Conservation (phyloP, 2,329 filamentous ascomycete genomes). For the Pseudocercospora musae region DNA sequence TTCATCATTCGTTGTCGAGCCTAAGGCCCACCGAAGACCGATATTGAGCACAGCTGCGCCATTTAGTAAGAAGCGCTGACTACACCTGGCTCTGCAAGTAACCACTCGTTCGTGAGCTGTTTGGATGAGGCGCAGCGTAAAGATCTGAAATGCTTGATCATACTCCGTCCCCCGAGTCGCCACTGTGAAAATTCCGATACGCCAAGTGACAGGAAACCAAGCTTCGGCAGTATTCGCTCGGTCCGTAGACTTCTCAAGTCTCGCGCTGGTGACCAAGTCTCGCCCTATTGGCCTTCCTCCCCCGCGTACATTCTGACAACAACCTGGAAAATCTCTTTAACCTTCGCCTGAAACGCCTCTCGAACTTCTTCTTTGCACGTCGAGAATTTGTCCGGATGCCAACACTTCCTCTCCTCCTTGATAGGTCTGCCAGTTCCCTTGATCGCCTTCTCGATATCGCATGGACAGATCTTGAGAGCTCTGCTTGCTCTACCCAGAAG, state of each 20-base stretch:
- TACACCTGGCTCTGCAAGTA: background rate
- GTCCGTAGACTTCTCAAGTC: background rate
- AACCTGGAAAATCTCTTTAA: conserved; percentile 5
- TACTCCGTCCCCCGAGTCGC: background rate
- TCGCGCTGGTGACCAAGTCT: background rate
- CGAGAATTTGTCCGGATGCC: conserved; percentile 12
- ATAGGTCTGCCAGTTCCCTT: background rate
- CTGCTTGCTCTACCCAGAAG: background rate
- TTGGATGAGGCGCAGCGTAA: background rate
- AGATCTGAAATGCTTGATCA: background rate
- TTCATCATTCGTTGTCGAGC: background rate
- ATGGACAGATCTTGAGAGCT: conserved; percentile 6
- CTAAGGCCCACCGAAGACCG: background rate
- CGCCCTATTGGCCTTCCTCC: background rate
- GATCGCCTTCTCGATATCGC: conserved; percentile 11
- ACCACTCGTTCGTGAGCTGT: background rate
- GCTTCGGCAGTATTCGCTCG: background rate
- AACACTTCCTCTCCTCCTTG: conserved; percentile 9
- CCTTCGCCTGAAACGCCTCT: background rate
- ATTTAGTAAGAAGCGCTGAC: background rate
- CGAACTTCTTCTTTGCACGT: conserved; percentile 2
- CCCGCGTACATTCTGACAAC: background rate
- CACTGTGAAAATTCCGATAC: background rate
- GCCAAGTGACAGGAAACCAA: background rate
- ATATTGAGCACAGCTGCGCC: background rate